phyloP scores from a whole-genome alignment of 2,329 filamentous ascomycete species.

The Botrytis elliptica region DNA sequence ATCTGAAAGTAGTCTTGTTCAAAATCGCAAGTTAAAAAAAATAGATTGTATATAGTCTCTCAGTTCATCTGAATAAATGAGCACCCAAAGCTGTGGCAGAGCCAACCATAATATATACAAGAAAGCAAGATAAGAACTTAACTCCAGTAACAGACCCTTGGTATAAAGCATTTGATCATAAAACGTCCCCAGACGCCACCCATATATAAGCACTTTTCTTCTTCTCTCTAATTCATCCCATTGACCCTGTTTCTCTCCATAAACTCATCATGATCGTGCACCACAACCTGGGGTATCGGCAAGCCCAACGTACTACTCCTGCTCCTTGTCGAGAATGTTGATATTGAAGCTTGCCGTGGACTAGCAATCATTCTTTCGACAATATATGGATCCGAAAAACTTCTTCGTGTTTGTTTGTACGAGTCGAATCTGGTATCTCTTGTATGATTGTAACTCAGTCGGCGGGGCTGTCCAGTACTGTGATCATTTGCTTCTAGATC shows the following conservation, averaged over 20 bases:
- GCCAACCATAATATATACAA: not conserved
- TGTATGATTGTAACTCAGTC: conserved; percentile 28
- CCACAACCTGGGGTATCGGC: conserved; percentile 25
- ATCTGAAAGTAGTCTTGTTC: not conserved
- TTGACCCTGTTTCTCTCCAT: conserved; percentile 24
- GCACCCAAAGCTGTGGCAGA: not conserved
- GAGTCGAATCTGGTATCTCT: conserved; percentile 30
- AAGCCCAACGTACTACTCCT: conserved; percentile 15
- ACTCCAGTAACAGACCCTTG: not conserved
- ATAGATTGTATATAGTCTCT: too few relatives aligned
- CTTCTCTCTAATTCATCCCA: not conserved
- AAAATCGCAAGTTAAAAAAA: not conserved
- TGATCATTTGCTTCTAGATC: conserved; percentile 6
- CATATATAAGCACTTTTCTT: not conserved
- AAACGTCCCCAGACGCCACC: conserved; percentile 1
- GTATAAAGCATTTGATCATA: not conserved
- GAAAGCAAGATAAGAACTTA: not conserved
- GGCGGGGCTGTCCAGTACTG: not conserved
- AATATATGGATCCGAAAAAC: conserved; percentile 12
- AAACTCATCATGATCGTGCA: conserved; percentile 31
- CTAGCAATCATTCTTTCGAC: not conserved
- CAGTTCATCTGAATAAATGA: not conserved
- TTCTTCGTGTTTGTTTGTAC: conserved; percentile 23
- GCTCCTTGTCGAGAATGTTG: not conserved
- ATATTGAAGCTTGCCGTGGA: not conserved